These are phyloP conservation scores for Stephanodiscus triporus DNA, from an alignment of 108 stramenopile genomes.

Conservation along the genomic window DNA sequence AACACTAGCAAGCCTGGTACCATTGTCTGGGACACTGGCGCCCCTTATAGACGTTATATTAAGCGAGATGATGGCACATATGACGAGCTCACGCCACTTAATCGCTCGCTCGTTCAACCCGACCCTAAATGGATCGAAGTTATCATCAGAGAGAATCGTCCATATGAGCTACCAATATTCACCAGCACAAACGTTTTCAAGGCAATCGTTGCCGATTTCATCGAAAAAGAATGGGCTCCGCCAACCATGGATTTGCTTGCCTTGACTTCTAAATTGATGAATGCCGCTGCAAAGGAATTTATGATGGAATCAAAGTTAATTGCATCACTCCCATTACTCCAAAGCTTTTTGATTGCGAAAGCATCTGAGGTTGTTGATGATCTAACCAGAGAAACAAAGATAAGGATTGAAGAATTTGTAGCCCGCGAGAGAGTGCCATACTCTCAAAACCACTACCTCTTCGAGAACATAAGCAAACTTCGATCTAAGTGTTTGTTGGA, in stretches of 20 bases:
- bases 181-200: conserved; percentile 70
- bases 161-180: conserved; percentile 72
- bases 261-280: conserved; percentile 33
- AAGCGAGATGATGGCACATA: conserved; percentile 44
- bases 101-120: conserved; percentile 40
- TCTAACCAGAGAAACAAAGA: conserved; percentile 32
- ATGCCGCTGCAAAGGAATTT: conserved; percentile 29
- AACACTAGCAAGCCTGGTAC: conserved; percentile 17
- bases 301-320: conserved; percentile 39
- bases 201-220: conserved; percentile 63
- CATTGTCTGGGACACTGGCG: conserved; percentile 4
- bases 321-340: conserved; percentile 28
- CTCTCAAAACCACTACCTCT: conserved; percentile 68
- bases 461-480: conserved; percentile 55
- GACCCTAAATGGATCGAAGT: conserved; percentile 66
- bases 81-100: conserved; percentile 54
- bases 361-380: conserved; percentile 31
- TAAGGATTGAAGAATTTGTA: conserved; percentile 56
- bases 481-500: conserved; percentile 52
- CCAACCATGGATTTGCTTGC: conserved; percentile 43
- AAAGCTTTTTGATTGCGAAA: conserved; percentile 23
- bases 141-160: conserved; percentile 59
- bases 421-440: conserved; percentile 61
- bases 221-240: conserved; percentile 66
- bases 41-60: conserved; percentile 36